Conservation (phyloP, 164 flowering plant species). For the Nymphaea colorata region DNA sequence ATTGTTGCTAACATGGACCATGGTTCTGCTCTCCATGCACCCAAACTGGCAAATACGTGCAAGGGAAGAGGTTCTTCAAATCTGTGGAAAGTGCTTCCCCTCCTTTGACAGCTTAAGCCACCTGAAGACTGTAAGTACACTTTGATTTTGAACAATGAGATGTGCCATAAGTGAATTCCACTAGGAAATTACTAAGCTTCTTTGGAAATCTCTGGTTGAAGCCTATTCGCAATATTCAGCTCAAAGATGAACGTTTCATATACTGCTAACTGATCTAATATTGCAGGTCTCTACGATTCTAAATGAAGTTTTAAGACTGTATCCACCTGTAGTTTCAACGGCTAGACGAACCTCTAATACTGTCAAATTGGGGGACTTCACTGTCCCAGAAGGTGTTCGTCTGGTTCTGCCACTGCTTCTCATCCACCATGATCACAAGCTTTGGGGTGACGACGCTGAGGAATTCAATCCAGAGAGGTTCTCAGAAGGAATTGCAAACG, state of each 20-base stretch:
- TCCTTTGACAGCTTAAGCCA: background rate
- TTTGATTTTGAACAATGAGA: too few relatives aligned
- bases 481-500: background rate
- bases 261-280: background rate
- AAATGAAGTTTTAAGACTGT: background rate
- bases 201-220: too few relatives aligned
- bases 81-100: background rate
- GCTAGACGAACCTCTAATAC: background rate
- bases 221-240: too few relatives aligned
- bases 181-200: too few relatives aligned
- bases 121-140: constrained; percentile 1
- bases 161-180: too few relatives aligned
- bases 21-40: constrained; percentile 1
- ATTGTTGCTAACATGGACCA: background rate
- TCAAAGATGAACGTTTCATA: too few relatives aligned
- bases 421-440: background rate
- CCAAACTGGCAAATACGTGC: background rate
- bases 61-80: background rate
- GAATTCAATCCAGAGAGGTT: constrained; percentile 1
- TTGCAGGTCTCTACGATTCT: background rate
- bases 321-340: background rate
- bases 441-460: constrained; percentile 2
- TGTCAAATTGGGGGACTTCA: background rate
- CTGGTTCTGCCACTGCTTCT: background rate
- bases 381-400: background rate